These are phyloP conservation scores for Neonectria ditissima DNA, from an alignment of 2,329 filamentous ascomycete species.

Conservation along the genomic window DNA sequence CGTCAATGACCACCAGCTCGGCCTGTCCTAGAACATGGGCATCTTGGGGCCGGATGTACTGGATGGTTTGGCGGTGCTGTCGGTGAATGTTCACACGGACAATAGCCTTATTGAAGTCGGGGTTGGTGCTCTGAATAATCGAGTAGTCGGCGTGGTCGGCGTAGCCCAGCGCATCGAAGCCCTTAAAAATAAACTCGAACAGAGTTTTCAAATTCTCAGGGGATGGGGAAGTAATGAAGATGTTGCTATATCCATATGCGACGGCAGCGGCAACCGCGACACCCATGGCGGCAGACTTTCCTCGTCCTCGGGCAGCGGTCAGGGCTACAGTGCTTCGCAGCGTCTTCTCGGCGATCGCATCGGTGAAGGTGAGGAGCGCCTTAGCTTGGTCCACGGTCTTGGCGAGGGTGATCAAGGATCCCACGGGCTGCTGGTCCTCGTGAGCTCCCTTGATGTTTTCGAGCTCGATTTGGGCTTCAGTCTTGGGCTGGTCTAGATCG, in stretches of 20 bases:
- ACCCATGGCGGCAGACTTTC: conserved; percentile 96
- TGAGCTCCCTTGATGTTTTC: conserved; percentile 89
- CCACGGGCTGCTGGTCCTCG: conserved; percentile 86
- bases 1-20: conserved; percentile 95
- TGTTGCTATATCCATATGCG: conserved; percentile 97
- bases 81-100: conserved; percentile 96
- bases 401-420: conserved; percentile 84
- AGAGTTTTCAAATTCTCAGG: conserved; percentile 98
- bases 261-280: conserved; percentile 94
- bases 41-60: conserved; percentile 98
- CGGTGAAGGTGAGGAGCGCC: conserved; percentile 94
- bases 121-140: conserved; percentile 97
- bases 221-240: conserved; percentile 97
- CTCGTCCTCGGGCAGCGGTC: conserved; percentile 92
- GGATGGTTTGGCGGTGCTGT: conserved; percentile 95
- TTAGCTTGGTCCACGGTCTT: conserved; percentile 96
- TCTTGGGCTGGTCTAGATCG: conserved; percentile 79
- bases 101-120: conserved; percentile 99
- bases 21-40: conserved; percentile 95
- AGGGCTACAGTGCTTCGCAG: conserved; percentile 92
- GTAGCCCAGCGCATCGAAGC: conserved; percentile 94
- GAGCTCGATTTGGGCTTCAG: conserved; percentile 79
- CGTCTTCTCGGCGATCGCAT: conserved; percentile 96
- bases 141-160: conserved; percentile 97
- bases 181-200: conserved; percentile 98